Conservation (phyloP, 495 filamentous ascomycete genomes). For the Hypoxylon cercidicola region DNA sequence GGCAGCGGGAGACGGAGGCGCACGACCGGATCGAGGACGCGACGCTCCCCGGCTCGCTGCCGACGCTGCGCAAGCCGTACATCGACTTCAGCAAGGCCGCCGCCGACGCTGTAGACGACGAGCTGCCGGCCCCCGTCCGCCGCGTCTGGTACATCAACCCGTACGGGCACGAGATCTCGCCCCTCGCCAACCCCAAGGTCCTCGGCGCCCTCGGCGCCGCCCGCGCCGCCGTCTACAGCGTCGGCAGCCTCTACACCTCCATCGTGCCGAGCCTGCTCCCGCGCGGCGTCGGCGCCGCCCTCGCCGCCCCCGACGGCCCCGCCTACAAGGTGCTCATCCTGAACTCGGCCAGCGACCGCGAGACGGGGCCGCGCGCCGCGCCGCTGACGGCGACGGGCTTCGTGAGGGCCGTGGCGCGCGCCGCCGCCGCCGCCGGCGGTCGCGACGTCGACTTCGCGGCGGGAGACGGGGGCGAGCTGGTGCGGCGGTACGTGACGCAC, state of each 20-base stretch:
- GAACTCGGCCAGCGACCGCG: constrained; percentile 83
- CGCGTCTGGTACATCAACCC: constrained; percentile 98
- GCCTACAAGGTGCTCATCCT: constrained; percentile 84
- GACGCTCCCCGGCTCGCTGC: constrained; percentile 85
- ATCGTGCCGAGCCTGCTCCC: constrained; percentile 81
- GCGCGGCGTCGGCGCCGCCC: constrained; percentile 68
- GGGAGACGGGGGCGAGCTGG: constrained; percentile 37
- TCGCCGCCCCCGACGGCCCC: constrained; percentile 57
- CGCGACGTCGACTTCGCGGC: constrained; percentile 55
- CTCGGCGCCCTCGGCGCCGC: constrained; percentile 70
- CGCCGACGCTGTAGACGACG: constrained; percentile 56
- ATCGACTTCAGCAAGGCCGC: constrained; percentile 79
- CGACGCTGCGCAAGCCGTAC: constrained; percentile 79
- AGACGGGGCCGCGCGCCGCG: constrained; percentile 74
- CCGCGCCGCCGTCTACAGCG: constrained; percentile 83
- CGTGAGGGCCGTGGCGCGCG: constrained; percentile 77
- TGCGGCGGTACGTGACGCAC: constrained; percentile 78
- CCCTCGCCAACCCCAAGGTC: constrained; percentile 81
- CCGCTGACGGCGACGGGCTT: constrained; percentile 80
- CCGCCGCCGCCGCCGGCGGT: constrained; percentile 51
- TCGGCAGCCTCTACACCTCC: constrained; percentile 85
- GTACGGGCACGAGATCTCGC: constrained; percentile 89
- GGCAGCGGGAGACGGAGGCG: constrained; percentile 51
- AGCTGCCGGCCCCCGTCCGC: constrained; percentile 78
- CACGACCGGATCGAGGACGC: constrained; percentile 78